Percentiles rank a stretch among this genome's conserved stretches.
Evolutionary conservation across 106 monocot species (phyloP).

Genomic region (Iris macrosiphon): DNA sequence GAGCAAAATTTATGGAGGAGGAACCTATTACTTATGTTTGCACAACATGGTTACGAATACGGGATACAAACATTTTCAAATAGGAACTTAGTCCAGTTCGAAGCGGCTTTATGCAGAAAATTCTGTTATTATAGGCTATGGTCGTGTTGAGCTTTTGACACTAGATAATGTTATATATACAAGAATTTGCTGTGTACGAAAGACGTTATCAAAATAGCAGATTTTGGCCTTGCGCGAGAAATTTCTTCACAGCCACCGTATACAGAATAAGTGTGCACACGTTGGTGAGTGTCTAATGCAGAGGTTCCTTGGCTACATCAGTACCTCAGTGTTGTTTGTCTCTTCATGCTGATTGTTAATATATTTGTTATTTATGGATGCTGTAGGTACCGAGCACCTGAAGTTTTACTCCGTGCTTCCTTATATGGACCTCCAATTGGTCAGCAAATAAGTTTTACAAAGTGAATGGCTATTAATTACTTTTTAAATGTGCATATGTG

Average conservation of each 20-base stretch:
- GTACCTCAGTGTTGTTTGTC: not conserved
- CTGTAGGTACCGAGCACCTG: constrained; percentile 63
- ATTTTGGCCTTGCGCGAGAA: constrained; percentile 98
- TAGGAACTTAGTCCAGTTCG: too few relatives aligned
- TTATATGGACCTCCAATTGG: constrained; percentile 58
- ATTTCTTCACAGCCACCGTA: constrained; percentile 71
- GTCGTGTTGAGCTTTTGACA: too few relatives aligned
- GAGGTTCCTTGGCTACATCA: not conserved
- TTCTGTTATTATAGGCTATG: too few relatives aligned
- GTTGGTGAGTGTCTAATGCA: constrained; percentile 46
- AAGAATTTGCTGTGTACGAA: constrained; percentile 78
- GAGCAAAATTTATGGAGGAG: too few relatives aligned
- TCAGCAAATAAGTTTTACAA: constrained; percentile 14
- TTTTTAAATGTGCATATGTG: not conserved
- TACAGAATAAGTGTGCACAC: constrained; percentile 95
- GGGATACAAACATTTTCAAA: too few relatives aligned
- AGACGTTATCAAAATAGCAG: constrained; percentile 75
- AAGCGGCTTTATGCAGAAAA: too few relatives aligned
- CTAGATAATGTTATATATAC: too few relatives aligned
- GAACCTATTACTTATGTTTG: too few relatives aligned
- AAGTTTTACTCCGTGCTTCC: constrained; percentile 49
- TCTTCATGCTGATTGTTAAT: too few relatives aligned
- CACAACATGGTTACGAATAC: too few relatives aligned
- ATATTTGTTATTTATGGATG: not conserved
- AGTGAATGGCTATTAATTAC: not conserved